phyloP scores from a whole-genome alignment of 2,329 filamentous ascomycete genomes.

The Penicillium oxalicum region DNA sequence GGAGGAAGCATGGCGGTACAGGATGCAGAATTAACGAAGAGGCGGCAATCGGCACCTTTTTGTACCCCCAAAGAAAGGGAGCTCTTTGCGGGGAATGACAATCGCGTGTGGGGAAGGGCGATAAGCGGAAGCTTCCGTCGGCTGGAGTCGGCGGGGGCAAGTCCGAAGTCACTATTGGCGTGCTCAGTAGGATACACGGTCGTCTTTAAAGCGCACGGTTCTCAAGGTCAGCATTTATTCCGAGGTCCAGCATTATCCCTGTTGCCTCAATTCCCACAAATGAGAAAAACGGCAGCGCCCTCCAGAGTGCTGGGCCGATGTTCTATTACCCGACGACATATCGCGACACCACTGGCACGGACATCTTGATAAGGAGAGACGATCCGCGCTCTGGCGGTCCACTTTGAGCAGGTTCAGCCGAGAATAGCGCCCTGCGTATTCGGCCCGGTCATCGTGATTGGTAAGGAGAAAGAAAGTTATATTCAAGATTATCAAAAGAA shows the following conservation, averaged over 20 bases:
- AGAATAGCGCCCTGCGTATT: too few species aligned
- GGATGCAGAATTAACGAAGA: conserved; percentile 1
- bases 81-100: conserved; percentile 12
- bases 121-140: conserved; percentile 11
- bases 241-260: too few species aligned
- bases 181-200: background rate
- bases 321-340: too few species aligned
- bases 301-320: too few species aligned
- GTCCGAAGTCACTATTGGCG: conserved; percentile 5
- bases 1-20: conserved; percentile 44
- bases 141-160: conserved; percentile 13
- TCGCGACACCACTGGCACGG: too few species aligned
- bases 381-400: too few species aligned
- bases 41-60: conserved; percentile 7
- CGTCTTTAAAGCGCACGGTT: background rate
- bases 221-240: background rate
- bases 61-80: conserved; percentile 6
- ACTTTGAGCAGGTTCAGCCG: too few species aligned
- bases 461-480: background rate
- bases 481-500: background rate
- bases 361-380: too few species aligned
- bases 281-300: too few species aligned
- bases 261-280: too few species aligned
- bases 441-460: too few species aligned
- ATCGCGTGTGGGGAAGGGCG: conserved; percentile 13